Evolutionary conservation across 2,329 filamentous ascomycete genomes (phyloP).

Genomic region (Calonectria henricotiae): DNA sequence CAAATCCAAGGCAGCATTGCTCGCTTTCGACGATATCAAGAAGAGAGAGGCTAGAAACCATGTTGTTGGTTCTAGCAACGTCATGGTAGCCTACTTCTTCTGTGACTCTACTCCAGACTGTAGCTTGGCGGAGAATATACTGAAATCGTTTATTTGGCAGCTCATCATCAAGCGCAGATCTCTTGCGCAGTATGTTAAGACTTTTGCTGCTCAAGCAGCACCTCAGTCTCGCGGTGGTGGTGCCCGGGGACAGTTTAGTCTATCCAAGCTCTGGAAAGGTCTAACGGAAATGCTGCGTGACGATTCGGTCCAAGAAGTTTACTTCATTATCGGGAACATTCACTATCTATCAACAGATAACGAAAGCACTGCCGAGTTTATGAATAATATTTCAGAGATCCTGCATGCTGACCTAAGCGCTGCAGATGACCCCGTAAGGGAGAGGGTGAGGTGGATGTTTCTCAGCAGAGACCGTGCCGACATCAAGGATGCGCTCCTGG

Average conservation of each 20-base stretch:
- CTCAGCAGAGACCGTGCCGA: conserved; percentile 54
- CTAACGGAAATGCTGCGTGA: conserved; percentile 61
- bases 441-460: conserved; percentile 57
- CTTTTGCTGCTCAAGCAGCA: conserved; percentile 53
- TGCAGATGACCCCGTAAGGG: conserved; percentile 20
- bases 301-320: conserved; percentile 51
- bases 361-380: conserved; percentile 18
- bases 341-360: conserved; percentile 59
- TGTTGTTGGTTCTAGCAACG: conserved; percentile 34
- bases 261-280: conserved; percentile 56
- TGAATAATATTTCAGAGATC: conserved; percentile 9
- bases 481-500: conserved; percentile 31
- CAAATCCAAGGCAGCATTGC: conserved; percentile 29
- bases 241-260: conserved; percentile 22
- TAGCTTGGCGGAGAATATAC: conserved; percentile 59
- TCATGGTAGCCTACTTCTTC: conserved; percentile 60
- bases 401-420: conserved; percentile 4
- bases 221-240: conserved; percentile 22
- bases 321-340: conserved; percentile 62
- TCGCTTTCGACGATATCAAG: conserved; percentile 26
- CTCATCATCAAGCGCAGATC: conserved; percentile 57
- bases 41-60: conserved; percentile 27
- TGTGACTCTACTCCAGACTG: conserved; percentile 58
- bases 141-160: conserved; percentile 60
- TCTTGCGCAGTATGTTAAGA: conserved; percentile 59